These are phyloP conservation scores for Lithocarpus polystachyus DNA, from an alignment of 306 rosid species.

Conservation along the genomic window DNA sequence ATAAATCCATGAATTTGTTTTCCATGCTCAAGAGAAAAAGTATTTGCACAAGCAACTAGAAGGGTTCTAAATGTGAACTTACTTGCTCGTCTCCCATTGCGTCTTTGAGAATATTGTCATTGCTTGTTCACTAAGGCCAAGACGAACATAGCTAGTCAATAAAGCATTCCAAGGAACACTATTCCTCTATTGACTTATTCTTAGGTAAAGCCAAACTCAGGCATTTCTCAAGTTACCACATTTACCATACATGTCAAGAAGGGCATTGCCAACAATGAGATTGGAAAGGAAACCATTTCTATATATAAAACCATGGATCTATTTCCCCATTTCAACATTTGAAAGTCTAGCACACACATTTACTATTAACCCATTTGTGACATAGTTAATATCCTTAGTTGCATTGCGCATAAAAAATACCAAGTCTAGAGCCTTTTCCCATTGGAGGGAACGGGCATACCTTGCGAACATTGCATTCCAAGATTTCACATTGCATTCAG, in stretches of 20 bases:
- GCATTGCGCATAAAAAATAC: conserved; percentile 40
- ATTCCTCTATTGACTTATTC: conserved; percentile 57
- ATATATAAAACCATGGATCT: conserved; percentile 59
- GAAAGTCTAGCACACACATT: conserved; percentile 48
- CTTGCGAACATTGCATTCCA: conserved; percentile 90
- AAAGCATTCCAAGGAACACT: conserved; percentile 65
- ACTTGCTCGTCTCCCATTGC: conserved; percentile 65
- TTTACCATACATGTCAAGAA: conserved; percentile 79
- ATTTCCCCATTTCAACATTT: conserved; percentile 64
- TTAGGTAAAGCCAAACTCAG: conserved; percentile 48
- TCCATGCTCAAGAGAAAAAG: conserved; percentile 47
- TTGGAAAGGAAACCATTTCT: conserved; percentile 46
- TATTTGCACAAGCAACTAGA: conserved; percentile 67
- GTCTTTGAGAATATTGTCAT: conserved; percentile 52
- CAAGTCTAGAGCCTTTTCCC: conserved; percentile 58
- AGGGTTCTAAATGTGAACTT: conserved; percentile 54
- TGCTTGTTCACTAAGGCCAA: conserved; percentile 52
- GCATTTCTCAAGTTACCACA: conserved; percentile 67
- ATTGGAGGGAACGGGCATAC: conserved; percentile 35
- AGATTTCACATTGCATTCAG: conserved; percentile 62
- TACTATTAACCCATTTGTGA: conserved; percentile 52
- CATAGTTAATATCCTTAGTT: conserved; percentile 38
- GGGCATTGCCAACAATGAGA: conserved; percentile 59
- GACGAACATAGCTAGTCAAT: conserved; percentile 51
- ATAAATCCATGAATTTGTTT: conserved; percentile 73